These are phyloP conservation scores for Ganoderma lingzhi DNA, from an alignment of 1,284 basidiomycete species.

Conservation along the genomic window DNA sequence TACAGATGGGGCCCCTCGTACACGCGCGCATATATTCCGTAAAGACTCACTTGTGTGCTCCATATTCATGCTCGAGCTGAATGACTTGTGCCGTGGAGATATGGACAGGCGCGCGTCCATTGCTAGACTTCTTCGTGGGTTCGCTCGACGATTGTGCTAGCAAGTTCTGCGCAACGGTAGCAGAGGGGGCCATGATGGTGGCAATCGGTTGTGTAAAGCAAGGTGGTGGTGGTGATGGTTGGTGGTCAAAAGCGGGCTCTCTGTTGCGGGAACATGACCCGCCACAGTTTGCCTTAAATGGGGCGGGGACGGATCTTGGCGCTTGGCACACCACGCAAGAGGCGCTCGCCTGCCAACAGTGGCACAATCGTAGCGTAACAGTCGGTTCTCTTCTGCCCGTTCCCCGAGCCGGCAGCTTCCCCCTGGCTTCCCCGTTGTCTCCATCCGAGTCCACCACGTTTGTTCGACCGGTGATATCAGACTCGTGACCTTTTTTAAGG, in stretches of 20 bases:
- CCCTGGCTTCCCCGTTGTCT: neutral
- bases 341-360: neutral
- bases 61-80: constrained; percentile 82
- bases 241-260: constrained; percentile 21
- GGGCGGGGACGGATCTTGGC: constrained; percentile 30
- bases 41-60: constrained; percentile 86
- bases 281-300: constrained; percentile 22
- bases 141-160: constrained; percentile 14
- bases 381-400: neutral
- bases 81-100: constrained; percentile 77
- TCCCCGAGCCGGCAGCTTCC: neutral
- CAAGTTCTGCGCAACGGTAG: constrained; percentile 20
- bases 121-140: constrained; percentile 25
- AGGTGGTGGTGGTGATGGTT: constrained; percentile 24
- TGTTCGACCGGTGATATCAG: neutral
- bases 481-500: neutral
- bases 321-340: constrained; percentile 7
- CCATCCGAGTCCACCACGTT: neutral
- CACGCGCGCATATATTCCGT: neutral
- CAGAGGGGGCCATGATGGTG: constrained; percentile 28
- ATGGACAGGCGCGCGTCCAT: constrained; percentile 34
- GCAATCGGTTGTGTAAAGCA: neutral
- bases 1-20: constrained; percentile 21
- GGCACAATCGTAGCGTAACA: neutral
- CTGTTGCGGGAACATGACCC: constrained; percentile 13